phyloP scores from a whole-genome alignment of 176 grass and related monocot genomes.

The Poa annua region DNA sequence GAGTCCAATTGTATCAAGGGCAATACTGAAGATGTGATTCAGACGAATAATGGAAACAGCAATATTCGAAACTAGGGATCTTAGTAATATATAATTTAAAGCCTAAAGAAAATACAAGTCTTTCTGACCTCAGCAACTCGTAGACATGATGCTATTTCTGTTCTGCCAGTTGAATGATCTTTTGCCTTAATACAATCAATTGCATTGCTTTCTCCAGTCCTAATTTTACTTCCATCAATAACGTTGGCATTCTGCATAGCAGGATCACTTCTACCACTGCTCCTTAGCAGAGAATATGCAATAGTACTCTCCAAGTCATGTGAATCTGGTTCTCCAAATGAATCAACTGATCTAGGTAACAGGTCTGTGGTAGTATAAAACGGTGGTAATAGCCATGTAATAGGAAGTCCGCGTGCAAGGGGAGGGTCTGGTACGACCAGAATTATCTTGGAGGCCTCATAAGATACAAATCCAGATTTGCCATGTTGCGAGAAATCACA shows the following conservation, averaged over 20 bases:
- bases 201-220: slow-evolving; percentile 71
- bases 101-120: slow-evolving; percentile 33
- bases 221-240: slow-evolving; percentile 78
- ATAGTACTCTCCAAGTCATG: slow-evolving; percentile 41
- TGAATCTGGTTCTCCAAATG: slow-evolving; percentile 49
- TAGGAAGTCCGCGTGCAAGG: slow-evolving; percentile 70
- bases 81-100: slow-evolving; percentile 29
- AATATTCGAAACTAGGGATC: slow-evolving; percentile 21
- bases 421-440: slow-evolving; percentile 85
- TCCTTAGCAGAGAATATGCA: slow-evolving; percentile 72
- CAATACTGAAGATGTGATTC: slow-evolving; percentile 3
- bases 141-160: slow-evolving; percentile 91
- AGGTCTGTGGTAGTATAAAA: slow-evolving; percentile 75
- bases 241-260: slow-evolving; percentile 54
- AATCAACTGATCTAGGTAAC: slow-evolving; percentile 62
- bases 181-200: slow-evolving; percentile 88
- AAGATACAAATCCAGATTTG: slow-evolving; percentile 58
- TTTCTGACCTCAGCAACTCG: slow-evolving; percentile 85
- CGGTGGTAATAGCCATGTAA: slow-evolving; percentile 90
- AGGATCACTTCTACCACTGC: slow-evolving; percentile 53
- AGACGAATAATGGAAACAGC: background rate
- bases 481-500: slow-evolving; percentile 81
- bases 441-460: slow-evolving; percentile 78
- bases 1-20: slow-evolving; percentile 13
- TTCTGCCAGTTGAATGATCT: slow-evolving; percentile 79